These are phyloP conservation scores for Chlorella ohadii DNA, from an alignment of 139 green algal genomes.

Conservation along the genomic window DNA sequence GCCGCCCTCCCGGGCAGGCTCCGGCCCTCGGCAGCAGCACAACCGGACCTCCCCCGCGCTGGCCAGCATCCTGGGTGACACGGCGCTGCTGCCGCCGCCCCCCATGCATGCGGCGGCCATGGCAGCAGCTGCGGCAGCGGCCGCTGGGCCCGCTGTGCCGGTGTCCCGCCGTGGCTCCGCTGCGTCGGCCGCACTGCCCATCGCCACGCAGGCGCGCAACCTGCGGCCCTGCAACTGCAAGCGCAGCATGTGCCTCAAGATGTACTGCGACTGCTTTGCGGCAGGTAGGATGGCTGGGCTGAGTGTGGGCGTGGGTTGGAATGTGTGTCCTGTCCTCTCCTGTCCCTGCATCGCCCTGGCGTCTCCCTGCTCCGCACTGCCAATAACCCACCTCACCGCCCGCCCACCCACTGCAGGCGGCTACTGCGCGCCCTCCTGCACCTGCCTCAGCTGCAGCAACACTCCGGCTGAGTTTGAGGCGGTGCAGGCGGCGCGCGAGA, in stretches of 20 bases:
- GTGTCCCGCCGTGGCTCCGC: not conserved
- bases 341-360: not conserved
- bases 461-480: constrained; percentile 9
- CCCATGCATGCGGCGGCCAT: constrained; percentile 20
- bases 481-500: constrained; percentile 27
- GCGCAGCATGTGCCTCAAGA: constrained; percentile 89
- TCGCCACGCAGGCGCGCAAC: not conserved
- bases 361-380: not conserved
- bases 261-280: constrained; percentile 94
- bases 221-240: constrained; percentile 85
- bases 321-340: not conserved
- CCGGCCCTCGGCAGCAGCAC: not conserved
- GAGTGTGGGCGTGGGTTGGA: no score
- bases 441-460: constrained; percentile 78
- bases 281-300: constrained; percentile 38
- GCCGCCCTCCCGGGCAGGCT: not conserved
- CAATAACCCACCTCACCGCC: not conserved
- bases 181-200: not conserved
- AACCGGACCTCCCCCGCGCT: not conserved
- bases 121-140: constrained; percentile 11
- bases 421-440: constrained; percentile 60
- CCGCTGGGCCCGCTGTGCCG: not conserved
- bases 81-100: not conserved
- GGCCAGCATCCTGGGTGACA: constrained; percentile 7
- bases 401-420: constrained; percentile 31